Base-by-base conservation (phyloP, 1,139 yeast species). In the Meyerozyma guilliermondii region DNA sequence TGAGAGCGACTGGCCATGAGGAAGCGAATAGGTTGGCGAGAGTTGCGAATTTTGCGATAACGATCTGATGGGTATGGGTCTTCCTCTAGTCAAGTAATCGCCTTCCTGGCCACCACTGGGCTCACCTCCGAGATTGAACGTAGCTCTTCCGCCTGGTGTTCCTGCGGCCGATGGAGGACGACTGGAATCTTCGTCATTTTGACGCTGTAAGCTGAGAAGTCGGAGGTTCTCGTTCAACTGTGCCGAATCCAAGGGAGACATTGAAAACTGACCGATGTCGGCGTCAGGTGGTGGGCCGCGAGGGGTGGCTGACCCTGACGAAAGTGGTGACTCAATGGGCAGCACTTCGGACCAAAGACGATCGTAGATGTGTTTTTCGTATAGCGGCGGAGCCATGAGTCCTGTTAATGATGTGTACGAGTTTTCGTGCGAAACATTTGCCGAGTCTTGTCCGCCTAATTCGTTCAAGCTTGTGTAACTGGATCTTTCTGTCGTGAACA, bases 331-430 rank as follows among this genome's bases (percentile, higher is more conserved):
- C 28, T 80, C 83, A 7, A 68, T 52, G 0, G 82, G 77, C 2
- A 83, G 74, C 4, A 81, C 70, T 44, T 85, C 95, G 30, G 77
- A 72, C 91, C 91, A 91, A 33, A 92, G 65, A 44, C 89, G 68
- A 62, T 92, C 98, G 61, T 87, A 89, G 30, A 89, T 79, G 59
- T 88, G 96, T 47, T 76, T 81, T 49, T 83, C 89, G 58, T 92
- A 92, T 48, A 85, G 75, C 24, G 98, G 98, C 3, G 98, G 98
- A 0, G 97, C 96, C 62, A 81, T 72, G 35, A 79, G 63, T 0
- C 76, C 78, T 9, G 68, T 66, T 46, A 70, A 63, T 9, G 72
- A 65, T 1, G 70, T 56, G 35, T 48, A 56, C 0, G 73, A 67
- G 24, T 58, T 59, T 13, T 54, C 53, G 43, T 59, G 62, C 7